A percentile compares a stretch with the other conserved stretches of the same genome.
phyloP scores from a whole-genome alignment of 208 protist species.

The Wallacemonas collosoma region DNA sequence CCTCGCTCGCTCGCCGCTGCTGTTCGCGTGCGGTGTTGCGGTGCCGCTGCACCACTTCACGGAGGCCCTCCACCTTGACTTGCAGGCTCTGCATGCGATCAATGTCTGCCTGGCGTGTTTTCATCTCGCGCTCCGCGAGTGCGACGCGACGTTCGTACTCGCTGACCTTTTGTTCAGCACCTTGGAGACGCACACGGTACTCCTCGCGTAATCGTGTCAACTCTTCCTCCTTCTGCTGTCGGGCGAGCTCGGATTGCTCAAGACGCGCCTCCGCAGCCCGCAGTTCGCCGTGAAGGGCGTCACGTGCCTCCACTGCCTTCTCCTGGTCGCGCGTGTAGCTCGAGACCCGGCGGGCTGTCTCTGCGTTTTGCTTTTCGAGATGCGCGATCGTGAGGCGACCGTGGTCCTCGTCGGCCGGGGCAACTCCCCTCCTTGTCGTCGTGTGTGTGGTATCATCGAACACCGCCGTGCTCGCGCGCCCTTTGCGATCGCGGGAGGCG shows the following conservation, averaged over 20 bases:
- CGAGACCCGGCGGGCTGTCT: constrained; percentile 32
- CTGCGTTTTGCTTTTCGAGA: constrained; percentile 44
- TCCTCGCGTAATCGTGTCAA: constrained; percentile 28
- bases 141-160: constrained; percentile 46
- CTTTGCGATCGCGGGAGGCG: constrained; percentile 7
- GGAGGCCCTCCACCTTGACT: constrained; percentile 39
- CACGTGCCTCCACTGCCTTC: constrained; percentile 29
- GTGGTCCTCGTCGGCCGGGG: constrained; percentile 7
- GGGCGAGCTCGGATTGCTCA: constrained; percentile 49
- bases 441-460: background rate
- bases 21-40: constrained; percentile 32
- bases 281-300: constrained; percentile 45
- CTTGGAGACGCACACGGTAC: constrained; percentile 46
- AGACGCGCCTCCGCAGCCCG: constrained; percentile 36
- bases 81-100: constrained; percentile 45
- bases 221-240: constrained; percentile 42
- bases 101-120: constrained; percentile 21
- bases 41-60: constrained; percentile 52
- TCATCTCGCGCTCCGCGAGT: constrained; percentile 40
- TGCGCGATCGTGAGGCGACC: constrained; percentile 23
- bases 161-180: constrained; percentile 37
- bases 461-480: background rate
- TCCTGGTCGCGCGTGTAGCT: constrained; percentile 36
- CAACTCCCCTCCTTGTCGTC: background rate
- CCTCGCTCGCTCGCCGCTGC: constrained; percentile 36